phyloP scores from a whole-genome alignment of 345 rosid species.

The Corymbia maculata region DNA sequence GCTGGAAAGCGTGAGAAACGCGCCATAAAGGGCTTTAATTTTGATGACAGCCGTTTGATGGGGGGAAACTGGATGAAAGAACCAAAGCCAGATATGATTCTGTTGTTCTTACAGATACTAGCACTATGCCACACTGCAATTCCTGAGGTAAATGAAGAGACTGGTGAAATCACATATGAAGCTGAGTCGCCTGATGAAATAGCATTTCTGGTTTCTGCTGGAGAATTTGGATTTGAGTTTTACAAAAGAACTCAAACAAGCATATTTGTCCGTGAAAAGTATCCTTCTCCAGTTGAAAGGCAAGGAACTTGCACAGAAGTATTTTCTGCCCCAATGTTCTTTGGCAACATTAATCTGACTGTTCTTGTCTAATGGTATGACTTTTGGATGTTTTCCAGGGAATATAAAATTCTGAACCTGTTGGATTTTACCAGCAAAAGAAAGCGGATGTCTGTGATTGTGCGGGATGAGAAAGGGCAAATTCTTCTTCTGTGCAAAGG shows the following conservation, averaged over 20 bases:
- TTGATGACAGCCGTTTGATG: constrained; percentile 76
- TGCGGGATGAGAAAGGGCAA: constrained; percentile 83
- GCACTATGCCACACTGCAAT: constrained; percentile 94
- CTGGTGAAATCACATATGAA: constrained; percentile 64
- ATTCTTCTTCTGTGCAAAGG: constrained; percentile 96
- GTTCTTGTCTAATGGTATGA: neutral
- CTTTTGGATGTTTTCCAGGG: constrained; percentile 39
- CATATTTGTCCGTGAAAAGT: constrained; percentile 60
- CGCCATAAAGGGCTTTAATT: constrained; percentile 75
- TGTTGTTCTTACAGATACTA: constrained; percentile 66
- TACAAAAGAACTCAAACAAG: constrained; percentile 84
- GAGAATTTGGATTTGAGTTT: constrained; percentile 98
- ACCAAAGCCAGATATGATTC: constrained; percentile 45
- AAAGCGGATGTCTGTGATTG: constrained; percentile 93
- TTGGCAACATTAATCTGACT: neutral
- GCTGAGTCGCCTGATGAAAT: constrained; percentile 99
- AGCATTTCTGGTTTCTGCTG: constrained; percentile 93
- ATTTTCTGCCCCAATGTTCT: neutral
- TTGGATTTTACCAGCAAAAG: constrained; percentile 99
- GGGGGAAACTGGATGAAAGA: constrained; percentile 83
- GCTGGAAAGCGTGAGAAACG: constrained; percentile 33
- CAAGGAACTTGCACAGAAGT: constrained; percentile 12
- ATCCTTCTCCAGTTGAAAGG: constrained; percentile 65
- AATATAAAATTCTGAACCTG: constrained; percentile 80
- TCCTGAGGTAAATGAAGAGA: constrained; percentile 81